Base-by-base conservation (phyloP, 2,329 filamentous ascomycete species). In the Ceratocystiopsis sp. region DNA sequence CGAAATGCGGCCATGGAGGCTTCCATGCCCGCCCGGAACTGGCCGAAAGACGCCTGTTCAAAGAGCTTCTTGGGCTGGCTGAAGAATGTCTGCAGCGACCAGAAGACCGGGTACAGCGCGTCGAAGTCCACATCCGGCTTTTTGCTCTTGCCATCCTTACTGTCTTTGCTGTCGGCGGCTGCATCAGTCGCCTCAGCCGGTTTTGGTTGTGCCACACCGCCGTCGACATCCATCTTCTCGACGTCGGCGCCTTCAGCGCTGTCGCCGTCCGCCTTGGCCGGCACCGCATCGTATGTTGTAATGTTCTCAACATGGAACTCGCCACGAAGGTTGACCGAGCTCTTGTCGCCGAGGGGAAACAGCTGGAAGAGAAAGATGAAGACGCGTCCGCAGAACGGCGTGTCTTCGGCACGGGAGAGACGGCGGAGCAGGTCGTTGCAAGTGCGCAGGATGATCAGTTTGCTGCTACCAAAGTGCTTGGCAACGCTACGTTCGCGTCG, bases 321-420 rank as follows among this genome's bases (percentile, higher is more conserved):
- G 52, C 91, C 91, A 42, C 91, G 76, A 35, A 96, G 69, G 55
- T 99, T 99, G 41, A 98, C 91, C 0, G 91, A 95, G 58, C 91
- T 96, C 58, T 89, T 91, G 61, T 98, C 93, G 32, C 89, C 89
- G 0, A 98, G 68, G 1, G 91, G 91, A 55, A 98, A 96, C 59
- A 86, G 93, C 59, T 98, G 91, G 60, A 96, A 98, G 57, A 98
- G 75, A 60, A 95, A 99, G 50, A 98, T 95, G 60, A 96, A 96
- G 21, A 99, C 91, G 35, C 91, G 75, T 15, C 91, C 91, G 55
- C 91, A 98, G 57, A 99, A 98, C 1, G 93, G 86, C 0, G 91
- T 93, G 59, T 98, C 91, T 58, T 96, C 87, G 4, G 91, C 89
- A 45, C 91, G 76, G n/a, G 91, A 96, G 3, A 98, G 69, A 38